Evolutionary conservation across 768 basidiomycete genomes (phyloP).

Genomic region (Phylloporus sp.): DNA sequence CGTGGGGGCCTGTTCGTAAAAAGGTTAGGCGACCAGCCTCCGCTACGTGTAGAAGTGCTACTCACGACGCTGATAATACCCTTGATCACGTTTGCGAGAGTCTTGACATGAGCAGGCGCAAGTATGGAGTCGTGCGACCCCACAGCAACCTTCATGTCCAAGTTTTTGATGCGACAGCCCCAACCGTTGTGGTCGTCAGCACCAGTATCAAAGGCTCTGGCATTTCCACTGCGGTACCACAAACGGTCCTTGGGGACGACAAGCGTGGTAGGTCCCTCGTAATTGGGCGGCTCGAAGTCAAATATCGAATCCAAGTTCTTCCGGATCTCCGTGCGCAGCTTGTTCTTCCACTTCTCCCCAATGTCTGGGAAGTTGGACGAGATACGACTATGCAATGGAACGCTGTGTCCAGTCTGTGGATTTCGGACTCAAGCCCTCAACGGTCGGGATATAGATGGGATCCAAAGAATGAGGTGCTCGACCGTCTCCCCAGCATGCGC

Average conservation of each 20-base stretch:
- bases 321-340: constrained; percentile 27
- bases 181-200: constrained; percentile 31
- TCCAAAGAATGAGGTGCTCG: no score
- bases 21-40: no score
- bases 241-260: no score
- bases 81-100: constrained; percentile 25
- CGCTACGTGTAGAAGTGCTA: neutral
- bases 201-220: constrained; percentile 29
- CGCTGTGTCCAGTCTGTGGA: no score
- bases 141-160: constrained; percentile 25
- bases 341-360: constrained; percentile 30
- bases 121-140: no score
- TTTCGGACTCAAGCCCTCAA: no score
- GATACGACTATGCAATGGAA: constrained; percentile 29
- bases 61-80: constrained; percentile 14
- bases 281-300: constrained; percentile 26
- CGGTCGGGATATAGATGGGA: no score
- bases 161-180: constrained; percentile 24
- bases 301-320: constrained; percentile 34
- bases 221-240: no score
- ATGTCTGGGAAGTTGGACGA: constrained; percentile 31
- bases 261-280: no score
- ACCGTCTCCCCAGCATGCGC: no score
- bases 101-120: constrained; percentile 30
- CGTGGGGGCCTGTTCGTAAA: no score